These are phyloP conservation scores for Rhodotorula sp. DNA, from an alignment of 1,284 basidiomycete species.

Conservation along the genomic window DNA sequence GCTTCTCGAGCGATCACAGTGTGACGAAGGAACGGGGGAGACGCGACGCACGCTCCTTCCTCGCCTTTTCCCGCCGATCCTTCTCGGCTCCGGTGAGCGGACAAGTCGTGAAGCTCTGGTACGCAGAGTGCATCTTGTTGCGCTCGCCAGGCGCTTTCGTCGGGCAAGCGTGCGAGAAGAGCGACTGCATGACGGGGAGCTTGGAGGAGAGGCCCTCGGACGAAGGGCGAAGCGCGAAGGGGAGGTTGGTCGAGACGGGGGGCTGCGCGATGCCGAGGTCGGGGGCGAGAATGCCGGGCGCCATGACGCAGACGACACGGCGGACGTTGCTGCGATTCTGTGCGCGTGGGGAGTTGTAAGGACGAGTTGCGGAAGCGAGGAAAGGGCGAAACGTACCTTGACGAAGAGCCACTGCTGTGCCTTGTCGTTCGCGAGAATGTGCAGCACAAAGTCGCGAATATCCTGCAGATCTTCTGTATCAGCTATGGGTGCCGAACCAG, in stretches of 20 bases:
- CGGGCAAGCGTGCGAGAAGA: conserved; percentile 87
- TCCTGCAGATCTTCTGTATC: conserved; percentile 28
- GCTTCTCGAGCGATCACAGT: no score
- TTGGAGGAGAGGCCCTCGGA: conserved; percentile 45
- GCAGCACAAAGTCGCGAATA: conserved; percentile 67
- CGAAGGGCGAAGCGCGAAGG: conserved; percentile 49
- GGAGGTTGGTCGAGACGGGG: conserved; percentile 60
- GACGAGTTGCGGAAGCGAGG: neutral
- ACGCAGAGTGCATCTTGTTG: conserved; percentile 78
- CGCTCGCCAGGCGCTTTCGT: conserved; percentile 84
- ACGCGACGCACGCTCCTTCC: conserved; percentile 59
- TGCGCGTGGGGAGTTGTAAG: neutral
- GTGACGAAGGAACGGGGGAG: neutral
- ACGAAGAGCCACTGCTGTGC: conserved; percentile 79
- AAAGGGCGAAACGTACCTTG: conserved; percentile 61
- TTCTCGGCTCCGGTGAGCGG: conserved; percentile 78
- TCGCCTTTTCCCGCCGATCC: conserved; percentile 61
- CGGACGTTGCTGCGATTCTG: conserved; percentile 71
- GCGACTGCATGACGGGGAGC: conserved; percentile 73
- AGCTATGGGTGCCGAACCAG: neutral
- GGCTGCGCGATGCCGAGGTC: conserved; percentile 64
- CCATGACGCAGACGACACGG: conserved; percentile 73
- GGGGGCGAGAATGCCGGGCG: conserved; percentile 75
- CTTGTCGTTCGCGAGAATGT: conserved; percentile 76
- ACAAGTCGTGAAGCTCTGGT: conserved; percentile 74